phyloP scores from a whole-genome alignment of 2,329 filamentous ascomycete genomes.

The Ramichloridium luteum region DNA sequence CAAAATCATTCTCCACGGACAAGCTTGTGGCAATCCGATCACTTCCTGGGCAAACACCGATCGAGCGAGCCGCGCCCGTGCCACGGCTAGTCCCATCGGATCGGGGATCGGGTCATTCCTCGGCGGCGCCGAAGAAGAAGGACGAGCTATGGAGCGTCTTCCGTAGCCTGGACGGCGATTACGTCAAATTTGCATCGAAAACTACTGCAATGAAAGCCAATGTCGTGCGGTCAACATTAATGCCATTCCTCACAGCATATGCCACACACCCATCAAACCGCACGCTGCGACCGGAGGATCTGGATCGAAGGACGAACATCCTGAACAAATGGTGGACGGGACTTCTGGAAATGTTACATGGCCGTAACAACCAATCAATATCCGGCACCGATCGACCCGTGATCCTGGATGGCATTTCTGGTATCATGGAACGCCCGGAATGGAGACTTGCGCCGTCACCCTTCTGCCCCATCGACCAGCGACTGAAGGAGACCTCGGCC shows the following conservation, averaged over 20 bases:
- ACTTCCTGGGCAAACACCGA: slow-evolving; percentile 20
- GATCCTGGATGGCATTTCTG: slow-evolving; percentile 64
- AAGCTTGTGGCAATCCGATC: slow-evolving; percentile 28
- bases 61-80: slow-evolving; percentile 30
- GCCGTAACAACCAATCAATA: slow-evolving; percentile 61
- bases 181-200: slow-evolving; percentile 63
- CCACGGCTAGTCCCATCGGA: slow-evolving; percentile 31
- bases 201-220: slow-evolving; percentile 61
- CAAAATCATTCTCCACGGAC: slow-evolving; percentile 39
- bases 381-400: slow-evolving; percentile 72
- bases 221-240: slow-evolving; percentile 56
- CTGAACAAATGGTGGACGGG: slow-evolving; percentile 86
- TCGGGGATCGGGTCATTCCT: slow-evolving; percentile 8
- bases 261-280: slow-evolving; percentile 54
- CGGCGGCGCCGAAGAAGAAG: slow-evolving; percentile 39
- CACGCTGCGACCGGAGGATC: slow-evolving; percentile 60
- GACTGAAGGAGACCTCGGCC: slow-evolving; percentile 34
- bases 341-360: slow-evolving; percentile 69
- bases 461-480: slow-evolving; percentile 50
- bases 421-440: slow-evolving; percentile 79
- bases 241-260: slow-evolving; percentile 67
- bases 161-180: slow-evolving; percentile 55
- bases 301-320: slow-evolving; percentile 67
- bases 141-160: slow-evolving; percentile 61
- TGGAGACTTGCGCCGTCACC: slow-evolving; percentile 65